Evolutionary conservation across 2,329 filamentous ascomycete genomes (phyloP).

Genomic region (Clarireedia paspali): DNA sequence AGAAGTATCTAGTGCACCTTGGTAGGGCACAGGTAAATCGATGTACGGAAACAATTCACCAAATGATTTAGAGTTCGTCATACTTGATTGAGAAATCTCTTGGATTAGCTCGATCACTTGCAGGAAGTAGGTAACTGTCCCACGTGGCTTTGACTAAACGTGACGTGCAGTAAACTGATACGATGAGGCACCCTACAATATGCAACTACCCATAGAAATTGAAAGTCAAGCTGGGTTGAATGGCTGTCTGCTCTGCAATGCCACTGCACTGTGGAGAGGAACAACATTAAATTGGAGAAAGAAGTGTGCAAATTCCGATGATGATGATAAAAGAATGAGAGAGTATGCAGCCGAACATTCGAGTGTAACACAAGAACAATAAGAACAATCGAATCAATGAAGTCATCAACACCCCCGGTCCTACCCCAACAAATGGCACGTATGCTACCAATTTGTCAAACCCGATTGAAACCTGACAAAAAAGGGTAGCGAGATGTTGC

Average conservation of each 20-base stretch:
- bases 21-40: background rate
- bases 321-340: too few relatives aligned
- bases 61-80: background rate
- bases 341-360: background rate
- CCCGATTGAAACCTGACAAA: background rate
- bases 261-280: too few relatives aligned
- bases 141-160: constrained; percentile 4
- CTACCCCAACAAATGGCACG: background rate
- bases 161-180: constrained; percentile 7
- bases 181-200: background rate
- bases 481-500: background rate
- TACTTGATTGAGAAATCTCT: background rate
- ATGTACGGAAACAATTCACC: background rate
- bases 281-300: too few relatives aligned
- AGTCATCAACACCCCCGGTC: background rate
- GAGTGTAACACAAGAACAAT: background rate
- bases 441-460: background rate
- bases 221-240: background rate
- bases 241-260: background rate
- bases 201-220: background rate
- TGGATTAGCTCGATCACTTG: background rate
- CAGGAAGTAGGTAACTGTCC: constrained; percentile 1
- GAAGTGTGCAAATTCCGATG: too few relatives aligned
- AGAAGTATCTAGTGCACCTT: background rate
- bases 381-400: background rate